A percentile compares a stretch with the other conserved stretches of the same genome.
phyloP scores from a whole-genome alignment of 208 protist genomes.

The Endotrypanum monterogeii region DNA sequence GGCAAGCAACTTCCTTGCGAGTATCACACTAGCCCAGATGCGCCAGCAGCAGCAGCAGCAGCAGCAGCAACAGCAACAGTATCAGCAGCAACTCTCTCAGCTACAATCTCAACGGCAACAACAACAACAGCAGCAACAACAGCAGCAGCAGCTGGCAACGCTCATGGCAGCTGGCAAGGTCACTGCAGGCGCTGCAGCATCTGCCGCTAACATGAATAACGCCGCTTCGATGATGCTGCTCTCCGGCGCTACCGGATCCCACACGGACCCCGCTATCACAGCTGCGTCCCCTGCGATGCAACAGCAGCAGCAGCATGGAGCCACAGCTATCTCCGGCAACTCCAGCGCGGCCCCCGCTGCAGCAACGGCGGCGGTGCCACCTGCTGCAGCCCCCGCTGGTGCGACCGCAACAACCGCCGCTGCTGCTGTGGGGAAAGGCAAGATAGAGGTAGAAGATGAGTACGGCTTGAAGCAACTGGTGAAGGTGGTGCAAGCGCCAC shows the following conservation, averaged over 20 bases:
- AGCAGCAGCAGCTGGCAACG: conserved; percentile 25
- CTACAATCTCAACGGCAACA: conserved; percentile 24
- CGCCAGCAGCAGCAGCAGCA: conserved; percentile 24
- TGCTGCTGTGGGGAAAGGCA: conserved; percentile 17
- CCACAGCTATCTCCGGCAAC: conserved; percentile 14
- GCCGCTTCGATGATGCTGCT: conserved; percentile 17
- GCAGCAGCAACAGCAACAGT: conserved; percentile 13
- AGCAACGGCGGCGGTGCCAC: neutral
- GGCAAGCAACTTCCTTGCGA: conserved; percentile 3
- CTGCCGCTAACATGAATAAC: neutral
- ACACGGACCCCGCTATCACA: conserved; percentile 30
- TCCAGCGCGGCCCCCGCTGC: conserved; percentile 11
- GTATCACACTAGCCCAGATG: conserved; percentile 3
- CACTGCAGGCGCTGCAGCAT: neutral
- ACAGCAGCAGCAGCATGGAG: conserved; percentile 3
- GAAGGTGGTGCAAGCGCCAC: conserved; percentile 38
- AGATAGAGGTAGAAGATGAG: conserved; percentile 68
- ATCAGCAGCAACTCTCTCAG: conserved; percentile 16
- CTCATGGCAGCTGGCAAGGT: conserved; percentile 19
- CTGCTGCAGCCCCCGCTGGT: conserved; percentile 1
- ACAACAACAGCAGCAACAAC: conserved; percentile 17
- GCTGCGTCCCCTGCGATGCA: conserved; percentile 20
- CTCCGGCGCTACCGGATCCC: conserved; percentile 15
- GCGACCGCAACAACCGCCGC: neutral
- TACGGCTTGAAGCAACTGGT: conserved; percentile 68